Base-by-base conservation (phyloP, 2,329 filamentous ascomycete genomes). In the Venturia carpophila region DNA sequence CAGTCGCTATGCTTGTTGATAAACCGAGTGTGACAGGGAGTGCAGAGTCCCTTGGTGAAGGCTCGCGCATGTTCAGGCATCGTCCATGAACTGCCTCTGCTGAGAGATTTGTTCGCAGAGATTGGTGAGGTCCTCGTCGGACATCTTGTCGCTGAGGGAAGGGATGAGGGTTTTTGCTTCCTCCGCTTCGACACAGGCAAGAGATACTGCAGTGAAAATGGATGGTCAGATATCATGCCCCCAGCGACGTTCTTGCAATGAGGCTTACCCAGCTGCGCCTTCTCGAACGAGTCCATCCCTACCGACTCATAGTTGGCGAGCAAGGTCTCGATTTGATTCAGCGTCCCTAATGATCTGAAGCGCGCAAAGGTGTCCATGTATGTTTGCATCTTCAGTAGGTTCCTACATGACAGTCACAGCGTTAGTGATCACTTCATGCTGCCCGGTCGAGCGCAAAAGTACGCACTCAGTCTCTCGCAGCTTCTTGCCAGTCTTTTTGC, bases 131-230 rank as follows among this genome's bases (percentile, higher is more conserved):
- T 96, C 91, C 43, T 91, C 89, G 74, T 97, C 93, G 67, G 84
- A 84, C 72, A 97, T 95, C 79, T 99, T 99, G 76, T 92, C 87
- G 62, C 24, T 41, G 43, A 66, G 30, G 70, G 84, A 96, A 0
- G 94, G 95, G 68, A 99, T 96, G 66, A 99, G 83, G 10, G 91
- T 96, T 79, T 96, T 97, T 67, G 94, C 94, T 78, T 99, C 95
- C 74, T 99, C 94, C 66, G 91, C 89, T 56, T 87, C 89, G 71
- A 96, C 92, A 74, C 92, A 96, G 77, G 92, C 96, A 47, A 99
- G 81, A 41, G 91, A 96, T 42, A 92, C 92, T 95, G 72, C 70
- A 73, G 70, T 63, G 30, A 11, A 27, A n/a, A 58, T 34, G 52
- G 11, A 15, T 11, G 15, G 65, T 63, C 63, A 64, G 62, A 41